Evolutionary conservation across 495 filamentous ascomycete genomes (phyloP), one percentile per base, ranked within the genome.

Genomic region (Penicillium turbatum): DNA sequence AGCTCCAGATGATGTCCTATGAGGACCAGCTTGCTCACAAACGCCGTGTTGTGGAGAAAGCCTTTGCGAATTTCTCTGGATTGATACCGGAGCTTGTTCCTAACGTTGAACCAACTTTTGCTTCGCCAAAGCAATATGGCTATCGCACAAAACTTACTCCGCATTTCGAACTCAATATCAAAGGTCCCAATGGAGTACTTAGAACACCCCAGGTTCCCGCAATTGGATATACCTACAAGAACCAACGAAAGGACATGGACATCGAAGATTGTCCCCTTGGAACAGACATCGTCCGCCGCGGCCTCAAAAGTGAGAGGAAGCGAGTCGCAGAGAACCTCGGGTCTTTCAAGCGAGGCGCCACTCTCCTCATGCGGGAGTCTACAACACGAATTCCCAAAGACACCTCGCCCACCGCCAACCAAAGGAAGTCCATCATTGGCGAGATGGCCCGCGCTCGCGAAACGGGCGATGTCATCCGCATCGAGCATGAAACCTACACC

Each of bases 201-300:
- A 64, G 69, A 71, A 75, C 53, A 64, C 41, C 53, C 12, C 42
- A 78, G 48, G 76, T 86, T 4, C 93, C 93, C 0, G 77, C 87
- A 4, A 91, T 98, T 66, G 93, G 93, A n/a, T 98, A 95, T 71
- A 90, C 86, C 67, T 76, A 77, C 47, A 97, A 97, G 68, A 85
- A 85, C 15, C 80, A 76, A 17, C 72, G 83, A 39, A 72, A 71
- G 39, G 87, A 89, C 13, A 69, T 98, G 45, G 93, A 98, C 67
- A 96, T 98, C 51, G 93, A 98, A 65, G 93, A 98, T 63, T 98
- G 93, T 61, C 93, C 93, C 5, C 90, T 98, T 58, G 93, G 88
- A 24, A 97, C 93, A 6, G 86, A 91, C 36, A 84, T 85, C 24
- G 83, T 98, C 19, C 79, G 88, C 31, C 72, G 76, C 48, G 93